Evolutionary conservation across 257 asterid species (phyloP), one percentile per base, ranked within the genome.

Genomic region (Solanum medicagineum): DNA sequence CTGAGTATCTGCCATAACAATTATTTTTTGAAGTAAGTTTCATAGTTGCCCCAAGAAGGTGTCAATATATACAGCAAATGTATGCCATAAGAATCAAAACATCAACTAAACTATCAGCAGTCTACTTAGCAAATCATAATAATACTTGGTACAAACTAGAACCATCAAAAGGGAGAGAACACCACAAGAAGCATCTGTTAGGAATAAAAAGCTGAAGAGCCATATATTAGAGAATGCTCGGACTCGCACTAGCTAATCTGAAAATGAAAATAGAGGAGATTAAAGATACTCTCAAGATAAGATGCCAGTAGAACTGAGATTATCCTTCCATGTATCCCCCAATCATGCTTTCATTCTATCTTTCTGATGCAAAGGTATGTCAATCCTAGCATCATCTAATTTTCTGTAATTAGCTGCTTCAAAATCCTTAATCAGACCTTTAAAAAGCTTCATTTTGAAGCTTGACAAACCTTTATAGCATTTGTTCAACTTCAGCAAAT

Each of bases 1-100:
- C 26, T 91, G 94, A 74, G 94, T 93, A 88, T 91, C 96, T 93
- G 91, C 83, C 73, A 85, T 65, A 49, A 63, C 10, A 44, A 81
- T 24, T 57, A 42, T 16, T n/a, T 55, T 74, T 54, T 14, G 60
- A 42, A 24, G 42, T 19, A n/a, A 74, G 60, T 59, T 74, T 57
- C 82, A 22, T 56, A 36, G 17, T 63, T 15, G 53, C 56, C 56
- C 74, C 80, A 84, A 84, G 83, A 53, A 32, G 80, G 29, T 14
- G 81, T n/a, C 73, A 60, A 81, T 45, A 40, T 71, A 16, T 70
- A 47, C 44, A 56, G 66, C 60, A 59, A 84, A 79, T n/a, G 80
- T 32, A 19, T 54, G 24, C 32, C 51, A 8, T 29, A 55, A 36
- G 69, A 40, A 49, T 42, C 15, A 81, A 42, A 53, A 59, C 24